These are phyloP conservation scores for Beauveria scarabaeidicola DNA, from an alignment of 2,329 filamentous ascomycete genomes.

Conservation along the genomic window DNA sequence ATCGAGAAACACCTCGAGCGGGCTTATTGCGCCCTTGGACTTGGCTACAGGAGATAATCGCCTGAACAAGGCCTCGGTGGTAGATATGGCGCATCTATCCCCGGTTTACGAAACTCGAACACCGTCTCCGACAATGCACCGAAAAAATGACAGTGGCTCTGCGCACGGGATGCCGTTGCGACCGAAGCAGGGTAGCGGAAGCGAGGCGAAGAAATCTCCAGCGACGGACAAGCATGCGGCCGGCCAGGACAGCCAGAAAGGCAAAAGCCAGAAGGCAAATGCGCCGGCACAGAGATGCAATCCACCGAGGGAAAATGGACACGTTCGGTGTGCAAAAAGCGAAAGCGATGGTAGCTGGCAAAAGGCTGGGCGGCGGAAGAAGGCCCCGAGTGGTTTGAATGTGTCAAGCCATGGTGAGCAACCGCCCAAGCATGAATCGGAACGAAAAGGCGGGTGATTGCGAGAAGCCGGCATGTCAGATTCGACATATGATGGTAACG, in stretches of 20 bases:
- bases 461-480: background rate
- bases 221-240: conserved; percentile 16
- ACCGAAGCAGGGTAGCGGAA: background rate
- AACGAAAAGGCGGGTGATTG: conserved; percentile 54
- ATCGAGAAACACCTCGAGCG: conserved; percentile 36
- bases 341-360: conserved; percentile 51
- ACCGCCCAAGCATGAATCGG: conserved; percentile 48
- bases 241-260: conserved; percentile 10
- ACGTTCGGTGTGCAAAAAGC: conserved; percentile 45
- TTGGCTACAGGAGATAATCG: conserved; percentile 41
- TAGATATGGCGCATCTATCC: conserved; percentile 50
- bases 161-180: background rate
- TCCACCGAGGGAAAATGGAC: conserved; percentile 39
- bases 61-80: conserved; percentile 24
- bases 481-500: background rate
- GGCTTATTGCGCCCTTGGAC: conserved; percentile 46
- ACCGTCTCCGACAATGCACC: conserved; percentile 55
- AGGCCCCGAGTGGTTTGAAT: conserved; percentile 28
- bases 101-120: conserved; percentile 68
- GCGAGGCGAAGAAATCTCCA: conserved; percentile 18
- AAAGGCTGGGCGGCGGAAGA: conserved; percentile 43
- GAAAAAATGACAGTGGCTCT: conserved; percentile 40
- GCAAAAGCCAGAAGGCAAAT: conserved; percentile 28
- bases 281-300: conserved; percentile 16
- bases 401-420: conserved; percentile 38